Evolutionary conservation across 176 grass and related monocot species (phyloP).

Genomic region (Pharus latifolius): DNA sequence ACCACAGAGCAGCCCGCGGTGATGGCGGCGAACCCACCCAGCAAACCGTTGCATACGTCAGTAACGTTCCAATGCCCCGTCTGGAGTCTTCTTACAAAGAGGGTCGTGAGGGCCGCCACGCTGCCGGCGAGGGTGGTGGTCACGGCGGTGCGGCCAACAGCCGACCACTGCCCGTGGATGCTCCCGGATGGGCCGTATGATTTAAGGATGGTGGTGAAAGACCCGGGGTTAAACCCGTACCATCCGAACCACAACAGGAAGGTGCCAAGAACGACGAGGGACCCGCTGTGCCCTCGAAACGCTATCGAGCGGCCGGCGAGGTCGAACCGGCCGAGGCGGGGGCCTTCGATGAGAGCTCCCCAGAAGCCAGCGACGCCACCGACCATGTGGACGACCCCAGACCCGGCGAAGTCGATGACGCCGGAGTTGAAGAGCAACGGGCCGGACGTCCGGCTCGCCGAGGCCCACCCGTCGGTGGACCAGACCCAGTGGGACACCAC

Average conservation of each 20-base stretch:
- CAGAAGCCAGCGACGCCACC: constrained; percentile 60
- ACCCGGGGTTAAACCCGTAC: constrained; percentile 69
- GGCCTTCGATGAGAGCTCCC: constrained; percentile 65
- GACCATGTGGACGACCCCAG: constrained; percentile 67
- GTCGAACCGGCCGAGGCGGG: constrained; percentile 60
- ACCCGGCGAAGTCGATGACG: constrained; percentile 74
- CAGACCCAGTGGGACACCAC: constrained; percentile 86
- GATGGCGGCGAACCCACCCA: constrained; percentile 58
- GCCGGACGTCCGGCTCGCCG: constrained; percentile 13
- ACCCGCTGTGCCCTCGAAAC: constrained; percentile 51
- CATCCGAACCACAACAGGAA: constrained; percentile 70
- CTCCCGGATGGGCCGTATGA: constrained; percentile 32
- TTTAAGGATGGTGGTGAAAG: constrained; percentile 51
- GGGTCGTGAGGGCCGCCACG: constrained; percentile 54
- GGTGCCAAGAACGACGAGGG: constrained; percentile 64
- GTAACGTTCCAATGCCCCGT: constrained; percentile 63
- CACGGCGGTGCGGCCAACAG: constrained; percentile 55
- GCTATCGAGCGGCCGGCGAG: constrained; percentile 43
- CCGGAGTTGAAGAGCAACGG: constrained; percentile 46
- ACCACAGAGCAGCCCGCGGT: constrained; percentile 49
- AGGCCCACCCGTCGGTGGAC: constrained; percentile 60
- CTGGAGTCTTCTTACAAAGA: constrained; percentile 51
- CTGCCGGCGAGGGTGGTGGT: constrained; percentile 65
- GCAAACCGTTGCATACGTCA: constrained; percentile 73
- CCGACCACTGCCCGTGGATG: constrained; percentile 67